Percentiles rank a stretch among this genome's conserved stretches.
These are phyloP conservation scores for Diaporthe eres DNA, from an alignment of 2,329 filamentous ascomycete genomes.

Conservation along the genomic window DNA sequence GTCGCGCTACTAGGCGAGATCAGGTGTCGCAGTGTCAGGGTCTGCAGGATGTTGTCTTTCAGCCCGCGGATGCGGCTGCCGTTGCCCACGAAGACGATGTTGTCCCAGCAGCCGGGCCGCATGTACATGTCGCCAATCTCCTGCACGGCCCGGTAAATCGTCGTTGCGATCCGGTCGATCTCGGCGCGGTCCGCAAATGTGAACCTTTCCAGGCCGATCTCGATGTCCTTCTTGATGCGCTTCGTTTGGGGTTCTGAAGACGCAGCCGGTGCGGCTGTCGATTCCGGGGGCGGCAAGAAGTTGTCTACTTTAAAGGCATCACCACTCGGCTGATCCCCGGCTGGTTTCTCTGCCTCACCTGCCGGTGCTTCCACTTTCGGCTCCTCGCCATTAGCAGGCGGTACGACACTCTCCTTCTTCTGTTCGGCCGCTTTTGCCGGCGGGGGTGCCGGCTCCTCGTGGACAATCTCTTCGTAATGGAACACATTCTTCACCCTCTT, in stretches of 20 bases:
- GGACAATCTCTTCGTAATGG: slow-evolving; percentile 77
- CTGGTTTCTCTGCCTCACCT: slow-evolving; percentile 37
- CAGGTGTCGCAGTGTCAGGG: slow-evolving; percentile 84
- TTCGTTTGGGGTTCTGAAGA: slow-evolving; percentile 64
- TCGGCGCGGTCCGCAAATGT: slow-evolving; percentile 77
- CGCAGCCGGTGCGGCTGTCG: slow-evolving; percentile 41
- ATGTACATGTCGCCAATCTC: slow-evolving; percentile 87
- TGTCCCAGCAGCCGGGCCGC: slow-evolving; percentile 91
- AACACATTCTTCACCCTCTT: slow-evolving; percentile 80
- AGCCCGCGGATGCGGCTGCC: slow-evolving; percentile 83
- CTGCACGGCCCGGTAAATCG: slow-evolving; percentile 87
- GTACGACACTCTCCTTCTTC: slow-evolving; percentile 1
- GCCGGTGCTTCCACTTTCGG: slow-evolving; percentile 43
- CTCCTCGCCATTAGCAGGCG: slow-evolving; percentile 37
- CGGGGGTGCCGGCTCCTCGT: slow-evolving; percentile 64
- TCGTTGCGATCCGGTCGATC: slow-evolving; percentile 85
- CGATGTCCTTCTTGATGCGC: slow-evolving; percentile 76
- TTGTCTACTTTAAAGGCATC: slow-evolving; percentile 43
- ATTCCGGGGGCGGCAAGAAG: slow-evolving; percentile 44
- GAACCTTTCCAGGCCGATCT: slow-evolving; percentile 84
- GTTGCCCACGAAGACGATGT: slow-evolving; percentile 91
- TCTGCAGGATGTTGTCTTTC: slow-evolving; percentile 87
- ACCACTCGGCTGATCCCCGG: slow-evolving; percentile 25
- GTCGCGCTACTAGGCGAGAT: slow-evolving; percentile 93
- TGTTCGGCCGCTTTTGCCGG: slow-evolving; percentile 46